Conservation (phyloP, 345 rosid genomes). For the Linum lewisii region DNA sequence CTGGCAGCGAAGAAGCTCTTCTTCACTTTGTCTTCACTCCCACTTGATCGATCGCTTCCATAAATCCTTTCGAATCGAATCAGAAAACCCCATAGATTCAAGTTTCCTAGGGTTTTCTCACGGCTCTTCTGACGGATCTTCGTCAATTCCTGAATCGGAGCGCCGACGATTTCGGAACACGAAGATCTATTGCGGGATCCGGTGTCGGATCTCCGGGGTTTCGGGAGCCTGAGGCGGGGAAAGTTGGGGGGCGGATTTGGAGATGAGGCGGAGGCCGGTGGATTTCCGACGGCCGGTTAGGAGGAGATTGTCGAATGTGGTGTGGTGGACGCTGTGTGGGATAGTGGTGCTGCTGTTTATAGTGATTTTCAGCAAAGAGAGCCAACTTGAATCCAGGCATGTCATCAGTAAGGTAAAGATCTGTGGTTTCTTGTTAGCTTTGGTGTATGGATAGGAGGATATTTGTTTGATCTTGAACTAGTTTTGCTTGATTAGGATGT, state of each 20-base stretch:
- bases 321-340: constrained; percentile 61
- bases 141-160: background rate
- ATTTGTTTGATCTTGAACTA: background rate
- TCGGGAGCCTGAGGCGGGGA: constrained; percentile 10
- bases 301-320: constrained; percentile 53
- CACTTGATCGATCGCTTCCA: background rate
- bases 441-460: background rate
- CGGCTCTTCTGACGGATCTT: background rate
- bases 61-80: background rate
- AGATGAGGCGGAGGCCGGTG: constrained; percentile 61
- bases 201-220: background rate
- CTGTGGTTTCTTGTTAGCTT: background rate
- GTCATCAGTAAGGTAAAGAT: constrained; percentile 36
- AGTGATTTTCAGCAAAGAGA: constrained; percentile 40
- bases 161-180: background rate
- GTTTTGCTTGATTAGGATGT: background rate
- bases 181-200: background rate
- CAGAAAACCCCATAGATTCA: background rate
- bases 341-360: constrained; percentile 47
- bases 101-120: background rate
- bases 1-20: background rate
- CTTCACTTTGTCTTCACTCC: background rate
- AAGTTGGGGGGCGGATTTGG: constrained; percentile 10
- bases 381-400: constrained; percentile 52
- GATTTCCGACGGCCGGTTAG: constrained; percentile 56